These are phyloP conservation scores for Pistacia integerrima DNA, from an alignment of 345 rosid genomes.

Conservation along the genomic window DNA sequence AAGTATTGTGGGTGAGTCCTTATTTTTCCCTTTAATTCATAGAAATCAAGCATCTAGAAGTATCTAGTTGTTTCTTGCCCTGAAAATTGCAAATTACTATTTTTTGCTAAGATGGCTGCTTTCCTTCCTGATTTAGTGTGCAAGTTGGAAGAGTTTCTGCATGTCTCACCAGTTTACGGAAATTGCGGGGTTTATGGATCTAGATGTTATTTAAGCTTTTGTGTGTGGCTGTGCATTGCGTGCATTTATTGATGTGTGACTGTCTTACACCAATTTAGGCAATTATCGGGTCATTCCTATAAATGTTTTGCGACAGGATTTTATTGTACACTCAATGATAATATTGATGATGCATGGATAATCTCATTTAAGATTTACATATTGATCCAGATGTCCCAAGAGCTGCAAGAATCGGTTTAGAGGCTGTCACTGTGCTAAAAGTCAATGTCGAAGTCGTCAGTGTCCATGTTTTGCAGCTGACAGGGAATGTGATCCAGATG, in stretches of 20 bases:
- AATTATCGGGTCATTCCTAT: constrained; percentile 3
- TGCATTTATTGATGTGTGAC: neutral
- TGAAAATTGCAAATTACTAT: neutral
- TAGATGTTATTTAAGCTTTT: neutral
- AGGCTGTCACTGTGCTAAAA: constrained; percentile 99
- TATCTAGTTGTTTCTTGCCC: neutral
- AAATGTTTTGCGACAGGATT: neutral
- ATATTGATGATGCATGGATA: constrained; percentile 17
- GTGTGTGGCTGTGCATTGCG: neutral
- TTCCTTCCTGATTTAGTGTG: neutral
- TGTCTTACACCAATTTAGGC: neutral
- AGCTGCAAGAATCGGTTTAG: constrained; percentile 97
- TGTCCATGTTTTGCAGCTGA: constrained; percentile 99
- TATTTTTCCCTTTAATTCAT: constrained; percentile 15
- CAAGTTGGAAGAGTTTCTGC: neutral
- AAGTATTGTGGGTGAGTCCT: constrained; percentile 96
- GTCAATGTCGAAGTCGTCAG: constrained; percentile 99
- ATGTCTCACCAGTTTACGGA: neutral
- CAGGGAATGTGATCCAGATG: constrained; percentile 99
- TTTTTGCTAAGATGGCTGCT: neutral
- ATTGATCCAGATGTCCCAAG: constrained; percentile 77
- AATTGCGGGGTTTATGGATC: neutral
- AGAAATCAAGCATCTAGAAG: neutral
- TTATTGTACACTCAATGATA: neutral
- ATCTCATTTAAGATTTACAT: constrained; percentile 18